Evolutionary conservation across 1,139 yeast species (phyloP), one percentile per base, ranked within the genome.

Genomic region (Lodderomyces theae): DNA sequence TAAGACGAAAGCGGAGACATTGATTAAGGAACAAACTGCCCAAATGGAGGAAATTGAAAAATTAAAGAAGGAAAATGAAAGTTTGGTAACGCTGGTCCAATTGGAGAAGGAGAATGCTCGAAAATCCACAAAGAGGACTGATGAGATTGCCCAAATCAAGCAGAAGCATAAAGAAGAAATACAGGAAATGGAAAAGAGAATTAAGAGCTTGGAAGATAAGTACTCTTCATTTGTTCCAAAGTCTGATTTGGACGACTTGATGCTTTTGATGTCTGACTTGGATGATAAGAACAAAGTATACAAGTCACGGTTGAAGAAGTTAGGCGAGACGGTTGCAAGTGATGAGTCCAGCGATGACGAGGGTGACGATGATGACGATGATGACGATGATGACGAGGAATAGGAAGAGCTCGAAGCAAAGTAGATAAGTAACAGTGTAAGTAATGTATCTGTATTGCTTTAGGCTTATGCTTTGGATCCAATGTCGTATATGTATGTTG

Each of bases 241-340:
- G 50, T 57, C 77, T 2, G 95, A 86, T 38, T 57, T 84, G 11
- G 96, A 88, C 54, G 95, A 86, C 43, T 61, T 87, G 47, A 77
- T 87, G 82, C 64, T 86, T 33, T 64, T 87, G 33, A 77, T 88
- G 62, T 73, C 84, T 11, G 95, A 86, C 35, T 64, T 86, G 54
- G 94, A 86, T 49, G 92, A 86, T 38, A 76, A 76, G 45, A 81
- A 77, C 45, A 70, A 72, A 26, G 71, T 69, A 50, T 86, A 86
- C 58, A 83, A 82, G 51, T 54, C 58, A 12, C 72, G 68, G 45
- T 66, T 84, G 25, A 69, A 66, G 44, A 64, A 58, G 0, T 53
- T 81, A 25, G 86, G 80, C 1, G 66, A 62, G 41, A 76, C 64
- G 2, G 69, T 74, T 1, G 69, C 76, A 2, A 69, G 73, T 35